These are phyloP conservation scores for Ascosphaera apis DNA, from an alignment of 2,329 filamentous ascomycete species.

Conservation along the genomic window DNA sequence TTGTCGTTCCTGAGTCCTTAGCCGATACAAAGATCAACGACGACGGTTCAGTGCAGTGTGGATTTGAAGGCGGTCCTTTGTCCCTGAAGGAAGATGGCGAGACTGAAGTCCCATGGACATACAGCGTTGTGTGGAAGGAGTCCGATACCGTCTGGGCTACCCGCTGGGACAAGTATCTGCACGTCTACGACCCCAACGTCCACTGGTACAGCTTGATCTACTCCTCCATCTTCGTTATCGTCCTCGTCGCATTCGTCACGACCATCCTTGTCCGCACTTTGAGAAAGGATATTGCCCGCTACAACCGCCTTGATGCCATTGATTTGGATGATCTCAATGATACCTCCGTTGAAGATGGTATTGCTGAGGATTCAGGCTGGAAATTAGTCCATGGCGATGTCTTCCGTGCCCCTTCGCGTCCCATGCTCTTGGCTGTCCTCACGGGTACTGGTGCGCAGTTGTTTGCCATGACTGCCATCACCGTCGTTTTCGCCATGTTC, in stretches of 20 bases:
- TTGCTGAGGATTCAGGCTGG: slow-evolving; percentile 96
- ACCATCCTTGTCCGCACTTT: slow-evolving; percentile 78
- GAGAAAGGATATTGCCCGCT: slow-evolving; percentile 85
- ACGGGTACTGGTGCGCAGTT: slow-evolving; percentile 87
- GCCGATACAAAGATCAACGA: slow-evolving; percentile 30
- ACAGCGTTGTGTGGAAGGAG: slow-evolving; percentile 72
- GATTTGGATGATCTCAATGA: slow-evolving; percentile 73
- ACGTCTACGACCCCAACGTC: slow-evolving; percentile 92
- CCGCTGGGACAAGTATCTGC: slow-evolving; percentile 94
- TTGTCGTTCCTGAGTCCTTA: slow-evolving; percentile 60
- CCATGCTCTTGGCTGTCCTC: slow-evolving; percentile 65
- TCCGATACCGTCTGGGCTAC: slow-evolving; percentile 84
- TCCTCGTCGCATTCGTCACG: slow-evolving; percentile 72
- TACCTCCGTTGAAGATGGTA: slow-evolving; percentile 65
- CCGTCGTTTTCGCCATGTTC: slow-evolving; percentile 77
- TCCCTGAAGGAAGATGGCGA: slow-evolving; percentile 39
- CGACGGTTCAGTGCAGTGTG: slow-evolving; percentile 37
- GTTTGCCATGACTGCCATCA: slow-evolving; percentile 92
- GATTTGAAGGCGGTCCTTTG: slow-evolving; percentile 32
- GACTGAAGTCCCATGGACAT: slow-evolving; percentile 62
- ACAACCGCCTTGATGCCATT: slow-evolving; percentile 84
- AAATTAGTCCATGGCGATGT: slow-evolving; percentile 96
- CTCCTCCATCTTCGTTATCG: slow-evolving; percentile 81
- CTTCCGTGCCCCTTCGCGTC: slow-evolving; percentile 66
- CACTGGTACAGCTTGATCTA: slow-evolving; percentile 98